phyloP scores from a whole-genome alignment of 2,329 filamentous ascomycete genomes.

The Arthrinium puccinioides region DNA sequence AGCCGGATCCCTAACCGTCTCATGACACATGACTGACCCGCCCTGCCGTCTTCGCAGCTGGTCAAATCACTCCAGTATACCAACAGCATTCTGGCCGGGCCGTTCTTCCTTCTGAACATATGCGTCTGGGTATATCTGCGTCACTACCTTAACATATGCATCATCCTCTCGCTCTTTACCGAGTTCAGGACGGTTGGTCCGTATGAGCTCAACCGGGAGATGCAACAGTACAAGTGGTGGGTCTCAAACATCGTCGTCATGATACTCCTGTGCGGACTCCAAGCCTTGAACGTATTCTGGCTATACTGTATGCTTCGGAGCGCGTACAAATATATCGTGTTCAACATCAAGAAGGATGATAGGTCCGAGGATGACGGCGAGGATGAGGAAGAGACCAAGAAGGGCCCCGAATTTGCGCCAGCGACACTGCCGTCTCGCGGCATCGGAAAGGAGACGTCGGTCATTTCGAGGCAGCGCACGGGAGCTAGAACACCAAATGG shows the following conservation, averaged over 20 bases:
- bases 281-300: conserved; percentile 1
- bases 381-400: not conserved
- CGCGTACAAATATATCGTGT: conserved; percentile 1
- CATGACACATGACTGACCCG: too few relatives aligned
- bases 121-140: conserved; percentile 1
- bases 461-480: too few relatives aligned
- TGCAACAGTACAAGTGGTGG: conserved; percentile 1
- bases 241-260: not conserved
- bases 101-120: not conserved
- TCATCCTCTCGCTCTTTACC: not conserved
- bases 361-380: not conserved
- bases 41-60: conserved; percentile 2
- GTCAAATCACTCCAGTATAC: conserved; percentile 1
- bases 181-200: conserved; percentile 1
- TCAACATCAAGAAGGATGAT: conserved; percentile 3
- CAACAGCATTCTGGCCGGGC: not conserved
- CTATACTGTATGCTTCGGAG: not conserved
- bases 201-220: not conserved
- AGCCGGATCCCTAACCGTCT: not conserved
- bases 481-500: too few relatives aligned
- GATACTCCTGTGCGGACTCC: not conserved
- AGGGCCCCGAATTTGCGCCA: too few relatives aligned
- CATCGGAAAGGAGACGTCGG: too few relatives aligned
- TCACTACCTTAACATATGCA: conserved; percentile 1
- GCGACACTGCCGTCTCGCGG: too few relatives aligned